Base-by-base conservation (phyloP, 2,329 filamentous ascomycete genomes). In the Leptographium procerum region DNA sequence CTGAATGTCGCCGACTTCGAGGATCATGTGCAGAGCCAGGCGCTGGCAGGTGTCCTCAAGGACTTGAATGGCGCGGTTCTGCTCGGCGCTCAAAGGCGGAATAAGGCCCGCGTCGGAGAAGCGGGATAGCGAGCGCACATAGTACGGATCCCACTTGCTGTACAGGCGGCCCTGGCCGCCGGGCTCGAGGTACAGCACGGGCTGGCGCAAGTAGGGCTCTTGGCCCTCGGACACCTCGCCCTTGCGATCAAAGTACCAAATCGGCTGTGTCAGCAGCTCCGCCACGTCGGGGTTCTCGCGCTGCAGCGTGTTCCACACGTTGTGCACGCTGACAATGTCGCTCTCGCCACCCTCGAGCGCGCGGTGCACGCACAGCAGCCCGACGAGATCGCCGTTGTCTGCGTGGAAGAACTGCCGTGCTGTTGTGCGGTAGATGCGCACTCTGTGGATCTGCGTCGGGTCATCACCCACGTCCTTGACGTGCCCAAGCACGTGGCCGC, bases 231-330 rank as follows among this genome's bases (percentile, higher is more conserved):
- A 88, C 1, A 82, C 83, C 75, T 95, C 90, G 13, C 90, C 90
- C 75, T 95, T 95, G 57, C 90, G 86, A 72, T 95, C 90, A 70
- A 95, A 92, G 74, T 95, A 94, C 90, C 90, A 95, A 63, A 90
- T 83, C 0, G 90, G 89, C 69, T 85, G 74, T 1, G 87, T 86
- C 57, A 95, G 76, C 7, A 85, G 78, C 69, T 88, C 83, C 0
- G 89, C 86, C 1, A 95, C 86, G 66, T 92, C 89, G 0, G 89
- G 89, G 28, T 88, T 79, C 68, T 92, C 83, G 45, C 71, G 72
- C 68, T 90, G 88, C 40, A 95, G 77, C 43, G 80, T 80, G 71
- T 95, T 95, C 83, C 87, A 95, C 45, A 95, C 87, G 64, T 85
- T 75, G 70, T 95, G 90, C 22, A 85, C 81, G 61, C 84, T 88